Evolutionary conservation across 805 yeast species (phyloP).

Genomic region (Saccharomycopsis sp.): DNA sequence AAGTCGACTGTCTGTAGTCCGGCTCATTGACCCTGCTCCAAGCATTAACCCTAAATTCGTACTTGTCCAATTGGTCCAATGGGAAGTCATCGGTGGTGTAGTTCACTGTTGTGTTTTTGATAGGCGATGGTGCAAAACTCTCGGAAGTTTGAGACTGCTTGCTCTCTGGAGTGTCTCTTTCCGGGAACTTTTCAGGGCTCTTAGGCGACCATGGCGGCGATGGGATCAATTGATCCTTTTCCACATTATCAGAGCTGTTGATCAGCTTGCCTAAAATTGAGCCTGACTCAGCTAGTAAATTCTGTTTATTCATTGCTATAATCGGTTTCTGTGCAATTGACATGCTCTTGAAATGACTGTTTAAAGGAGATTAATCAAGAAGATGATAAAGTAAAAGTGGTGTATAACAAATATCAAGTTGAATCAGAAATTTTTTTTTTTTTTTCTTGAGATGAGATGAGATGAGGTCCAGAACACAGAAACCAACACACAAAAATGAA

Average conservation of each 20-base stretch:
- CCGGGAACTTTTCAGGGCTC: not conserved
- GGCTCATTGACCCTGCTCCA: constrained; percentile 39
- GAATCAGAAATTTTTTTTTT: not conserved
- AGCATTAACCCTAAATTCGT: constrained; percentile 44
- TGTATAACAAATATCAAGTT: too few relatives aligned
- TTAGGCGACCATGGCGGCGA: constrained; percentile 41
- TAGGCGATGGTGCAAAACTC: not conserved
- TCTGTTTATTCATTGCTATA: not conserved
- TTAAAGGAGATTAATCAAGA: not conserved
- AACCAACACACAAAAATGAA: not conserved
- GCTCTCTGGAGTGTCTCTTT: not conserved
- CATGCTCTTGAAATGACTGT: not conserved
- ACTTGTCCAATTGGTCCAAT: constrained; percentile 39
- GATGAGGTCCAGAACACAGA: not conserved
- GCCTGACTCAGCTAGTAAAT: not conserved
- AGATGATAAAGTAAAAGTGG: too few relatives aligned
- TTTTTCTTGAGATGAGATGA: not conserved
- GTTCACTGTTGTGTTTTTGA: not conserved
- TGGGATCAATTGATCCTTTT: constrained; percentile 30
- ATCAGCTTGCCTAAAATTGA: constrained; percentile 2
- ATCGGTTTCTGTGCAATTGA: not conserved
- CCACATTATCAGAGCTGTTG: not conserved
- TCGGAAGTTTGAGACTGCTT: not conserved
- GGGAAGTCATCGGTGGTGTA: constrained; percentile 33
- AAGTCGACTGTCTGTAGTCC: constrained; percentile 42